These are phyloP conservation scores for Cryptococcus sp. DNA, from an alignment of 1,284 basidiomycete species.

Conservation along the genomic window DNA sequence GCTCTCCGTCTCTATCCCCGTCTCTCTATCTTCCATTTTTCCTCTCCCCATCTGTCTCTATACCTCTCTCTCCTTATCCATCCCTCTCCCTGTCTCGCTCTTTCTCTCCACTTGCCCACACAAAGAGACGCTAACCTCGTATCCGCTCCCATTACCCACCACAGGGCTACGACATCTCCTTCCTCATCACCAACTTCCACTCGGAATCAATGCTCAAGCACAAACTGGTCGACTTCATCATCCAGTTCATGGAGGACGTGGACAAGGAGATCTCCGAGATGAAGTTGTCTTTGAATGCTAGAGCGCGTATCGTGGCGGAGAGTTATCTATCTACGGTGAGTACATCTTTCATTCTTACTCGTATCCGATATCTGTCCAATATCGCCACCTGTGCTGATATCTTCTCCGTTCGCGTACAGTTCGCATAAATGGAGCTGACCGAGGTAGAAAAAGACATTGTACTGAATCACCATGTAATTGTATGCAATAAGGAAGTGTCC, in stretches of 20 bases:
- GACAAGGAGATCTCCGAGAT: conserved; percentile 63
- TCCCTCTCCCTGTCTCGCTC: neutral
- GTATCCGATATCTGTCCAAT: too few relatives aligned
- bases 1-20: too few relatives aligned
- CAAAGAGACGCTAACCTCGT: too few relatives aligned
- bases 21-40: too few relatives aligned
- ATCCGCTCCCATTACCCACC: neutral
- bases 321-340: conserved; percentile 53
- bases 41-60: too few relatives aligned
- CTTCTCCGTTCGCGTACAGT: conserved; percentile 2
- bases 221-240: conserved; percentile 99
- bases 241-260: conserved; percentile 99
- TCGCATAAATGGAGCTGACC: conserved; percentile 9
- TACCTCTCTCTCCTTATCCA: too few relatives aligned
- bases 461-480: conserved; percentile 9
- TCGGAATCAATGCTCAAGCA: conserved; percentile 98
- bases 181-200: conserved; percentile 96
- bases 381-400: too few relatives aligned
- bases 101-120: neutral
- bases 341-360: conserved; percentile 3
- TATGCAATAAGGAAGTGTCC: neutral
- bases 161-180: conserved; percentile 96
- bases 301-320: conserved; percentile 96
- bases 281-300: conserved; percentile 78
- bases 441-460: conserved; percentile 4